Percentiles rank a stretch among this genome's conserved stretches.
These are phyloP conservation scores for Tulasnella calospora DNA, from an alignment of 768 basidiomycete genomes.

Conservation along the genomic window DNA sequence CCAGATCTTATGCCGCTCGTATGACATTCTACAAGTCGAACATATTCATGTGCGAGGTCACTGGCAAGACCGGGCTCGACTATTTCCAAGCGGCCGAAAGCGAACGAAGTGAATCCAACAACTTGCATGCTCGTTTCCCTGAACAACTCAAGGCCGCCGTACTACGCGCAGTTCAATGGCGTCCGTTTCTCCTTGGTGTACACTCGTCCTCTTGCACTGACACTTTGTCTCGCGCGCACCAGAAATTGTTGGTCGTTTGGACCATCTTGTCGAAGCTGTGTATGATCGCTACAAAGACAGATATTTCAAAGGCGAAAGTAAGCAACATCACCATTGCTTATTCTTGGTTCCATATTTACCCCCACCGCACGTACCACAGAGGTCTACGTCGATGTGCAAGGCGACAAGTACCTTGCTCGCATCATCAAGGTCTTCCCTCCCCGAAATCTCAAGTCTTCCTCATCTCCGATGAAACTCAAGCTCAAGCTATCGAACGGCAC, in stretches of 20 bases:
- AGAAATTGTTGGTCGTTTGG: conserved; percentile 97
- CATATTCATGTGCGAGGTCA: conserved; percentile 96
- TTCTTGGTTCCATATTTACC: conserved; percentile 25
- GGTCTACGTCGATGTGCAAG: conserved; percentile 80
- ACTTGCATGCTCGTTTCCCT: conserved; percentile 87
- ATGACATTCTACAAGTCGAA: conserved; percentile 93
- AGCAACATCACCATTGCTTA: conserved; percentile 37
- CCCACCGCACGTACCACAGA: conserved; percentile 43
- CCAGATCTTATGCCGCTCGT: conserved; percentile 75
- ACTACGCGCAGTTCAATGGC: conserved; percentile 92
- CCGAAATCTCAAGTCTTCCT: conserved; percentile 20
- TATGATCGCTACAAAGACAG: conserved; percentile 96
- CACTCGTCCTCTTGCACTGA: background rate
- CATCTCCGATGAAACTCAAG: conserved; percentile 15
- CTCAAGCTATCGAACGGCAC: conserved; percentile 15
- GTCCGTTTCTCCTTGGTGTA: conserved; percentile 50
- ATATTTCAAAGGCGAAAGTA: conserved; percentile 87
- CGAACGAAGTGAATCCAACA: conserved; percentile 82
- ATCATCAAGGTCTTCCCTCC: conserved; percentile 70
- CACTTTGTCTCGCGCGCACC: conserved; percentile 28
- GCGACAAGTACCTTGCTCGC: conserved; percentile 76
- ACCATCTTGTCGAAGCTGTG: conserved; percentile 90
- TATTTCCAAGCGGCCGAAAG: conserved; percentile 93
- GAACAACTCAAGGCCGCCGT: conserved; percentile 88
- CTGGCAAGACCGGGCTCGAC: conserved; percentile 87